phyloP scores from a whole-genome alignment of 768 basidiomycete genomes.

The Mycena belliarum region DNA sequence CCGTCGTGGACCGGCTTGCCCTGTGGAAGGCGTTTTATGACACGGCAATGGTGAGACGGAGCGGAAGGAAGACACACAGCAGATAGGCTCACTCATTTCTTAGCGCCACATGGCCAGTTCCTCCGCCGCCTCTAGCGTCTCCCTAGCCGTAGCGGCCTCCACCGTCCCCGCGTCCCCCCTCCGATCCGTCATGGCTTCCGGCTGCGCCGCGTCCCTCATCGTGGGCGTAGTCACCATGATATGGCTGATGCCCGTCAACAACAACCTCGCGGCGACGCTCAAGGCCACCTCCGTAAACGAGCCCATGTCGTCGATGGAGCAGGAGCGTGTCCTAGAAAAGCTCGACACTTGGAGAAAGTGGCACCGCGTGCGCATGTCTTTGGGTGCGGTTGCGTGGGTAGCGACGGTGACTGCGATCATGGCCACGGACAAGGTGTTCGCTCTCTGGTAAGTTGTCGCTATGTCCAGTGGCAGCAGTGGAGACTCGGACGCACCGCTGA shows the following conservation, averaged over 20 bases:
- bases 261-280: not conserved
- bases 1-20: not conserved
- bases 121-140: not conserved
- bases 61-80: not conserved
- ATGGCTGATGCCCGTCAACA: not conserved
- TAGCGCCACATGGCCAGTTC: slow-evolving; percentile 4
- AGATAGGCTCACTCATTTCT: too few species aligned
- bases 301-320: not conserved
- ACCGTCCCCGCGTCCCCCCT: not conserved
- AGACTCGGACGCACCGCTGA: not conserved
- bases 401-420: not conserved
- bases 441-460: not conserved
- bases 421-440: not conserved
- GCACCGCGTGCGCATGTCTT: not conserved
- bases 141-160: slow-evolving; percentile 1
- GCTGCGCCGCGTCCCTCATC: not conserved
- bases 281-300: not conserved
- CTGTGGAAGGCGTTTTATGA: not conserved
- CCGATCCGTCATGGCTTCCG: slow-evolving; percentile 2
- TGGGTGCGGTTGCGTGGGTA: not conserved
- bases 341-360: not conserved
- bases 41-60: not conserved
- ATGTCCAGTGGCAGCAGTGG: not conserved
- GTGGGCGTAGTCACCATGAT: not conserved
- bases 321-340: not conserved